These are phyloP conservation scores for Quercus tomentella DNA, from an alignment of 331 rosid genomes.

Conservation along the genomic window DNA sequence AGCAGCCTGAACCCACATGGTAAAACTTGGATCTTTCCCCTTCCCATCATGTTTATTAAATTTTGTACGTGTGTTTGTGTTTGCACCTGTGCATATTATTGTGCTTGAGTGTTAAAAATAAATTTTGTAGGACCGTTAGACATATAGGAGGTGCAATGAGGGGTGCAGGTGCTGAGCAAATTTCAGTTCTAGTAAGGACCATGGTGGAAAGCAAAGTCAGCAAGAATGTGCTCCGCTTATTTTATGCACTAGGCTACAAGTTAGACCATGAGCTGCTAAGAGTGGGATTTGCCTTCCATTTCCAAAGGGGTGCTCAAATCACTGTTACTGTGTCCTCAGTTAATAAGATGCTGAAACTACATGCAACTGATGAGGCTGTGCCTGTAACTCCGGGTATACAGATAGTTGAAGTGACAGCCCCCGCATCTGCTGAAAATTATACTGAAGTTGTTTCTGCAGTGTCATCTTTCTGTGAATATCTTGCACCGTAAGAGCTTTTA, in stretches of 20 bases:
- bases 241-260: slow-evolving; percentile 84
- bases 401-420: slow-evolving; percentile 92
- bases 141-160: slow-evolving; percentile 91
- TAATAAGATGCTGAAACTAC: slow-evolving; percentile 87
- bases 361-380: slow-evolving; percentile 82
- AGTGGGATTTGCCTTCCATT: slow-evolving; percentile 81
- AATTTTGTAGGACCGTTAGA: slow-evolving; percentile 68
- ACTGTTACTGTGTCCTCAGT: slow-evolving; percentile 76
- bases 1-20: slow-evolving; percentile 85
- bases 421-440: slow-evolving; percentile 77
- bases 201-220: slow-evolving; percentile 90
- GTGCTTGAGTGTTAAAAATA: neutral
- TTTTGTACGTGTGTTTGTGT: neutral
- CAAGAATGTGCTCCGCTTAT: slow-evolving; percentile 80
- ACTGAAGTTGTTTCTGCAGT: slow-evolving; percentile 67
- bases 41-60: neutral
- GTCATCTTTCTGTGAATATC: slow-evolving; percentile 89
- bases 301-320: slow-evolving; percentile 66
- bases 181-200: slow-evolving; percentile 80
- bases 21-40: slow-evolving; percentile 15
- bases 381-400: slow-evolving; percentile 92
- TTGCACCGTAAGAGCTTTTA: slow-evolving; percentile 78
- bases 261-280: slow-evolving; percentile 84
- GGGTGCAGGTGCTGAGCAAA: slow-evolving; percentile 96
- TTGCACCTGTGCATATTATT: neutral